Conservation (phyloP, 441 rosid genomes). For the Croton laevigatus region DNA sequence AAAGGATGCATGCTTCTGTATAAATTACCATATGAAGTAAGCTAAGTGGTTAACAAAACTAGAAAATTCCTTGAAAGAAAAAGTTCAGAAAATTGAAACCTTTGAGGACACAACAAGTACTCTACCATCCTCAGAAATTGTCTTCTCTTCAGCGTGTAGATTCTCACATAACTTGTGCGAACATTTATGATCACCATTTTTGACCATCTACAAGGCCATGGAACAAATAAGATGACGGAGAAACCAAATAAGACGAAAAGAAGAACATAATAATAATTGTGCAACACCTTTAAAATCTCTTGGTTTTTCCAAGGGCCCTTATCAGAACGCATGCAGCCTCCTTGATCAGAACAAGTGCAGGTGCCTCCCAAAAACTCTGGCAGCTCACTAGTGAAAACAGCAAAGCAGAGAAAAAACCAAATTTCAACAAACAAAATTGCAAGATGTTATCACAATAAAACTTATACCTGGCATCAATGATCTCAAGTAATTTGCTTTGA, state of each 20-base stretch:
- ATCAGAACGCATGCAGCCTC: constrained; percentile 93
- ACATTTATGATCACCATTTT: constrained; percentile 65
- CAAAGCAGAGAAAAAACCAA: neutral
- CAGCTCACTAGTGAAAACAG: constrained; percentile 51
- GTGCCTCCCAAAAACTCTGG: constrained; percentile 95
- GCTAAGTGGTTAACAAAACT: constrained; percentile 1
- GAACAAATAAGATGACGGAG: constrained; percentile 20
- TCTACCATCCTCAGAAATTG: constrained; percentile 44
- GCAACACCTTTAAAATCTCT: constrained; percentile 64
- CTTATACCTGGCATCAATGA: constrained; percentile 66
- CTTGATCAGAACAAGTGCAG: constrained; percentile 81
- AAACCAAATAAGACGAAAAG: constrained; percentile 1
- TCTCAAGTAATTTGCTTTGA: constrained; percentile 87
- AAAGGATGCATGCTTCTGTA: constrained; percentile 36
- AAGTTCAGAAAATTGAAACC: constrained; percentile 29
- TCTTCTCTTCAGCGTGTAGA: constrained; percentile 38
- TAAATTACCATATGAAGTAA: constrained; percentile 16
- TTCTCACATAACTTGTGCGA: constrained; percentile 27
- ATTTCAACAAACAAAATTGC: neutral
- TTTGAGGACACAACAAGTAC: constrained; percentile 24
- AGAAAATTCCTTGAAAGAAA: neutral
- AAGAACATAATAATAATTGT: neutral
- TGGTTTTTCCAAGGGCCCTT: constrained; percentile 95
- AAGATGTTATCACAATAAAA: neutral
- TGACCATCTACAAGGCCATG: constrained; percentile 54